These are phyloP conservation scores for Penicillium sumatraense DNA, from an alignment of 2,329 filamentous ascomycete genomes.

Conservation along the genomic window DNA sequence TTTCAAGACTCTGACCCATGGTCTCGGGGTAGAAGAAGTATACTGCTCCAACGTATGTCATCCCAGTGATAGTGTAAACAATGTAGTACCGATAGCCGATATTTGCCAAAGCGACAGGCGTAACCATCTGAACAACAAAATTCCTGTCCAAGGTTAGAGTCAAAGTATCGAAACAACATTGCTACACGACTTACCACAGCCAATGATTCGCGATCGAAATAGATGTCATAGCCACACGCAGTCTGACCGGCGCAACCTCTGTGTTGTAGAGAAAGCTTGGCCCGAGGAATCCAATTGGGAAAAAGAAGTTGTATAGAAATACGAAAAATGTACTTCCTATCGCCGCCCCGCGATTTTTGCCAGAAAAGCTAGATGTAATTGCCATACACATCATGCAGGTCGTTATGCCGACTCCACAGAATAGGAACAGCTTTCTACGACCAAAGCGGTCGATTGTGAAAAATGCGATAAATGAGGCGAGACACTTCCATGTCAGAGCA, in stretches of 20 bases:
- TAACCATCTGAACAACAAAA: conserved; percentile 5
- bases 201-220: conserved; percentile 6
- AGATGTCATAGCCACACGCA: conserved; percentile 4
- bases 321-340: conserved; percentile 7
- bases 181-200: conserved; percentile 4
- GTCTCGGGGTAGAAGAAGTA: conserved; percentile 1
- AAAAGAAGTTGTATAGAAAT: conserved; percentile 8
- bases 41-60: background rate
- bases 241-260: conserved; percentile 2
- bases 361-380: conserved; percentile 5
- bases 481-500: conserved; percentile 13
- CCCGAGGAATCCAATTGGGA: conserved; percentile 3
- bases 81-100: conserved; percentile 8
- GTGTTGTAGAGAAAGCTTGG: conserved; percentile 6
- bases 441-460: conserved; percentile 10
- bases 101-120: conserved; percentile 5
- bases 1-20: background rate
- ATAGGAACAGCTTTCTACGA: conserved; percentile 6
- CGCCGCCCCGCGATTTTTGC: background rate
- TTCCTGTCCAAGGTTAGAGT: conserved; percentile 1
- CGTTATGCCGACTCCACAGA: conserved; percentile 9
- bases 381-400: conserved; percentile 10
- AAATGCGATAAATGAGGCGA: conserved; percentile 7
- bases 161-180: background rate
- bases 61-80: background rate